Conservation (phyloP, 208 protist species). For the Porcisia deanei region DNA sequence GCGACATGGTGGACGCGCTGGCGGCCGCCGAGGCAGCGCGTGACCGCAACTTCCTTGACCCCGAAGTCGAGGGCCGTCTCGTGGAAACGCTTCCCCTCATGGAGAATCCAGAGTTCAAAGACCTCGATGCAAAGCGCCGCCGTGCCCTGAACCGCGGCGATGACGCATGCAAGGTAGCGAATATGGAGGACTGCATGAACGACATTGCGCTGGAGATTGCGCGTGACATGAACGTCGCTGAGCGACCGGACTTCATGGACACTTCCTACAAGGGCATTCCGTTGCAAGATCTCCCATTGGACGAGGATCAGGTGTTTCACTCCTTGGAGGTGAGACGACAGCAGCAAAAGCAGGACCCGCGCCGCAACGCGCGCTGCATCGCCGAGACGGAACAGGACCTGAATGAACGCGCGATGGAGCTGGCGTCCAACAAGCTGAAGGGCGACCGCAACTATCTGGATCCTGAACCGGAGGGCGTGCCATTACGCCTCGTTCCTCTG, state of each 20-base stretch:
- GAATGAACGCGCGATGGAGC: conserved; percentile 61
- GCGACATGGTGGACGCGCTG: conserved; percentile 42
- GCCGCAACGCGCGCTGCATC: conserved; percentile 56
- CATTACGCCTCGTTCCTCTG: conserved; percentile 53
- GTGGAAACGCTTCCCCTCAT: conserved; percentile 55
- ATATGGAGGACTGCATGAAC: conserved; percentile 73
- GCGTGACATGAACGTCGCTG: conserved; percentile 60
- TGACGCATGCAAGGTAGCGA: conserved; percentile 39
- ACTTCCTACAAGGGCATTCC: conserved; percentile 61
- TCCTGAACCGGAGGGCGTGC: conserved; percentile 62
- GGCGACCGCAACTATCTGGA: conserved; percentile 69
- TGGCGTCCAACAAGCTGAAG: conserved; percentile 47
- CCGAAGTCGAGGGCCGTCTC: conserved; percentile 55
- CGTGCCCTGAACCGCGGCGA: conserved; percentile 36
- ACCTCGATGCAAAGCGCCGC: conserved; percentile 63
- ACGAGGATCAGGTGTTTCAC: conserved; percentile 61
- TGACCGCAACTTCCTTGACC: conserved; percentile 71
- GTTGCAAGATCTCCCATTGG: conserved; percentile 56
- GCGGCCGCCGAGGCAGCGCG: conserved; percentile 43
- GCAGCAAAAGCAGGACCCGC: conserved; percentile 64
- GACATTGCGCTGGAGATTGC: conserved; percentile 69
- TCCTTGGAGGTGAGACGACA: conserved; percentile 60
- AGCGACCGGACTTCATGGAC: conserved; percentile 64
- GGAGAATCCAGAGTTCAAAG: conserved; percentile 55
- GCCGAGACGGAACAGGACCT: conserved; percentile 54